These are phyloP conservation scores for Dunaliella primolecta DNA, from an alignment of 139 green algal genomes.

Conservation along the genomic window DNA sequence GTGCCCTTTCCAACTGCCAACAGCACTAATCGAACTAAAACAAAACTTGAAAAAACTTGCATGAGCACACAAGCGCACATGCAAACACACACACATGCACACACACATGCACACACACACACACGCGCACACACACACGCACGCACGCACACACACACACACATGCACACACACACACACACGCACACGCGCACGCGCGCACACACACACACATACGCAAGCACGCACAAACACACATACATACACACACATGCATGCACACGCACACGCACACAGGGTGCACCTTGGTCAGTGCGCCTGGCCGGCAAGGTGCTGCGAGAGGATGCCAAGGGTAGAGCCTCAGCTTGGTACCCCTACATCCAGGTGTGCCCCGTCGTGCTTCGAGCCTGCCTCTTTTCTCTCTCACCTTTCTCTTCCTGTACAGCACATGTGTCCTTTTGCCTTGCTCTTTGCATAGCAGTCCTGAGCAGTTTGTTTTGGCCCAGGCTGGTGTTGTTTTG, in stretches of 20 bases:
- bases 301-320: conserved; percentile 68
- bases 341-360: conserved; percentile 62
- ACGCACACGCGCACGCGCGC: background rate
- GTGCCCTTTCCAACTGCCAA: too few relatives aligned
- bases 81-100: too few relatives aligned
- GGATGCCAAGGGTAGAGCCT: conserved; percentile 27
- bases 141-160: background rate
- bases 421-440: too few relatives aligned
- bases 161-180: background rate
- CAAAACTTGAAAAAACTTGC: too few relatives aligned
- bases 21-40: too few relatives aligned
- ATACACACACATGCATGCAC: background rate
- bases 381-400: too few relatives aligned
- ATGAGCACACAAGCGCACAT: too few relatives aligned
- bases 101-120: background rate
- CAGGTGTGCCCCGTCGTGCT: too few relatives aligned
- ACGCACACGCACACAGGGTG: conserved; percentile 30
- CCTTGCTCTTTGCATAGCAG: too few relatives aligned
- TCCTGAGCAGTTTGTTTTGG: too few relatives aligned
- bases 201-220: background rate
- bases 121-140: background rate
- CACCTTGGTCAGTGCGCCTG: conserved; percentile 69
- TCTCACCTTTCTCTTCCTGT: too few relatives aligned
- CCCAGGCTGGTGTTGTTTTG: too few relatives aligned
- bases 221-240: background rate